Base-by-base conservation (phyloP, 2,329 filamentous ascomycete species). In the Beauveria sp. region DNA sequence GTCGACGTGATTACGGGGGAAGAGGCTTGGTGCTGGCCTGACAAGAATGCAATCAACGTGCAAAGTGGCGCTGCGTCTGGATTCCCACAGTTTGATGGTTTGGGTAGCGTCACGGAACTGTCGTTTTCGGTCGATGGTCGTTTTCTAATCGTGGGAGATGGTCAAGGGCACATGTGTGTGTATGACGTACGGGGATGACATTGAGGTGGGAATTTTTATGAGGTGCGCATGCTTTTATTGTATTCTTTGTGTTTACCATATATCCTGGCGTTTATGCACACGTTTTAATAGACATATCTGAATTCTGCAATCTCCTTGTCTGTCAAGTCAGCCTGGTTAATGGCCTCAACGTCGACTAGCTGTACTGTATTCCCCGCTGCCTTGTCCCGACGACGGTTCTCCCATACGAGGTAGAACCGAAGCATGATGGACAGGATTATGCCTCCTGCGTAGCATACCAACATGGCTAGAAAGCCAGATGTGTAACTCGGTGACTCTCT, bases 381-480 rank as follows among this genome's bases (percentile, higher is more conserved):
- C 44, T 54, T 53, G 24, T 84, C 81, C 64, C 84, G 84, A 64
- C 75, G 79, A 65, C 73, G 76, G 64, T 87, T 87, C 70, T 83
- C 75, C 53, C 71, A 68, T 12, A 69, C 74, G 20, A 86, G 73
- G 59, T 83, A 79, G 66, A 76, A 79, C 16, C 83, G 73, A 62
- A 85, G 71, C 47, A 77, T 77, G 12, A 79, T 66, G 44, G 66
- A 66, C 28, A 63, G 71, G 1, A 77, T 47, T 1, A 84, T 76
- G 55, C 83, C 73, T 24, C 80, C 67, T 0, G 76, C 76, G 67
- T 85, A 86, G 70, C 83, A 87, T 3, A 82, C 79, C 59, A 88
- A 76, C 65, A 87, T 84, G 2, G 82, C 83, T 5, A 81, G 76
- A 64, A 87, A 86, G 0, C 84, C 85, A 44, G 82, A 84, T 48